Base-by-base conservation (phyloP, 441 rosid species). In the Macaranga tanarius region DNA sequence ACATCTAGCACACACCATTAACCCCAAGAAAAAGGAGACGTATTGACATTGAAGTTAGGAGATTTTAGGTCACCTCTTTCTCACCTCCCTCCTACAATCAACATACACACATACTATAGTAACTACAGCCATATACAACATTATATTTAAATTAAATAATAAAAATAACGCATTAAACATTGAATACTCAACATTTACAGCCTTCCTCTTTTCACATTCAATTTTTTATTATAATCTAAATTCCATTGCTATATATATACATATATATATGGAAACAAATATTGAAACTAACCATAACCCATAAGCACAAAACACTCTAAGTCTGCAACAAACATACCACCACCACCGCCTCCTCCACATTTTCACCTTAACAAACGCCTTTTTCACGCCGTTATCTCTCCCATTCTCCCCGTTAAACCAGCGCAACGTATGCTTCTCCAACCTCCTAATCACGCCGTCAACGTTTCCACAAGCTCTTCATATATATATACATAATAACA, bases 1-100 rank as follows among this genome's bases (percentile, higher is more conserved):
- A 31, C 5, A 31, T 31, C 5, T 31, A 31, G 38, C 59, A 61
- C 1, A 26, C 4, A 34, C 22, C 2, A 8, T 83, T 75, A 45
- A 69, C 15, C n/a, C 22, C 59, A 40, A 48, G 70, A 31, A 75
- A 76, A 57, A 67, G 16, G 22, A 80, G 69, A 72, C 86, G 83
- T 80, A 79, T 56, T 47, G 60, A 71, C 79, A 76, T 59, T 31
- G 75, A 10, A 23, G 79, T 84, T 84, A 83, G 90, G 86, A 81
- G 79, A 62, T 75, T 86, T 86, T 86, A 82, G 91, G 92, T 88
- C 67, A 88, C 90, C 95, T 77, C 56, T 82, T 85, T 69, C 84
- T 74, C 75, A 82, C 80, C 90, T 54, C 79, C 56, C 80, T 22
- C 48, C 26, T 56, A 65, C 66, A 34, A 10, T 25, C 16, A 13